Conservation (phyloP, 2,329 filamentous ascomycete species). For the Penicillium sp. region DNA sequence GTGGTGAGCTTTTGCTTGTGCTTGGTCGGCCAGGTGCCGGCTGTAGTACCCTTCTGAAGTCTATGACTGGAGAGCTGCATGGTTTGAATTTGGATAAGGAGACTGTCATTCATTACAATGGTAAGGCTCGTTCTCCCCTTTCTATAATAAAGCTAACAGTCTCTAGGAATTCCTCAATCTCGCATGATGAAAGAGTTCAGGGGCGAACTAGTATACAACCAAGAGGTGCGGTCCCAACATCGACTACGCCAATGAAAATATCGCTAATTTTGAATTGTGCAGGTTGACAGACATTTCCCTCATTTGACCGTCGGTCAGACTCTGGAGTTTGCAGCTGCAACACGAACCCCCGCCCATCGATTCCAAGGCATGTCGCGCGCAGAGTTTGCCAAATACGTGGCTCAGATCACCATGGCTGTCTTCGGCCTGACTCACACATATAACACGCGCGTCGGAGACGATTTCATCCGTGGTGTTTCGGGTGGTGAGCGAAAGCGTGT, state of each 20-base stretch:
- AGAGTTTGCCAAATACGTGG: slow-evolving; percentile 41
- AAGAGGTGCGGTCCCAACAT: slow-evolving; percentile 42
- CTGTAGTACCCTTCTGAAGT: slow-evolving; percentile 80
- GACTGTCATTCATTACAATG: slow-evolving; percentile 78
- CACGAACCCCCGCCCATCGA: slow-evolving; percentile 46
- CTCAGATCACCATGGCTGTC: slow-evolving; percentile 44
- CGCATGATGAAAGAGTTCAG: slow-evolving; percentile 37
- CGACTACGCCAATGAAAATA: background rate
- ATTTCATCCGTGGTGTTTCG: slow-evolving; percentile 58
- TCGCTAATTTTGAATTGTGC: slow-evolving; percentile 44
- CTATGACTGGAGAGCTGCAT: slow-evolving; percentile 74
- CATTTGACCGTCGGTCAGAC: slow-evolving; percentile 65
- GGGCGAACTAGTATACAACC: slow-evolving; percentile 37
- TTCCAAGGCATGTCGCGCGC: slow-evolving; percentile 30
- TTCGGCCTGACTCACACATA: slow-evolving; percentile 48
- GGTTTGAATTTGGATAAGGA: slow-evolving; percentile 67
- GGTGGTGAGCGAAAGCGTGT: slow-evolving; percentile 61
- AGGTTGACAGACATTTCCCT: slow-evolving; percentile 75
- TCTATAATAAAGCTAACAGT: background rate
- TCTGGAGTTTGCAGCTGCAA: slow-evolving; percentile 70
- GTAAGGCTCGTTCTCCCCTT: slow-evolving; percentile 31
- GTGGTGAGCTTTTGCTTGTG: slow-evolving; percentile 52
- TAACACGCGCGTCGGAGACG: slow-evolving; percentile 47
- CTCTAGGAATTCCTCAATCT: slow-evolving; percentile 20
- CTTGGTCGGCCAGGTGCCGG: slow-evolving; percentile 46